Evolutionary conservation across 495 filamentous ascomycete species (phyloP), one percentile per base, ranked within the genome.

Genomic region (Penicillium herquei): DNA sequence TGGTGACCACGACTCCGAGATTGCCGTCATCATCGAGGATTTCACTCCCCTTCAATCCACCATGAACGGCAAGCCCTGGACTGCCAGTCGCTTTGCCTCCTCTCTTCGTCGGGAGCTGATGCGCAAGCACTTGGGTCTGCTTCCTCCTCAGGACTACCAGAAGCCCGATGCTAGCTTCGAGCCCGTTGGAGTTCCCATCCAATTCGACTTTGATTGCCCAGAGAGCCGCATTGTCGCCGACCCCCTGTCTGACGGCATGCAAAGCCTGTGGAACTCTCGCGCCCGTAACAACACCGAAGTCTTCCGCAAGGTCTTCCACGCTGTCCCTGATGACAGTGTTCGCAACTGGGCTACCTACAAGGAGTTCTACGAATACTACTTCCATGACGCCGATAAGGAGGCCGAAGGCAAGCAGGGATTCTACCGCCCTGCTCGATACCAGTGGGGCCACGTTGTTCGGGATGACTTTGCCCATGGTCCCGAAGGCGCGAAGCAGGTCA

Each of bases 51-150:
- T 96, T 5, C 78, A 83, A 11, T 87, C 84, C 7, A 70, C 52
- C 53, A 96, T 96, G 91, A 79, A 84, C 62, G 88, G 88, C 6
- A 70, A 77, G 31, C 83, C 80, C 0, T 93, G 79, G 78, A 80
- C 71, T 3, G 93, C 88, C 3, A 85, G 85, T 14, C 80, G 81
- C n/a, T 98, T 96, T 67, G 93, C 93, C 1, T 70, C 87, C 2
- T 89, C 87, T 6, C 86, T 98, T 4, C 87, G 93, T 7, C 84
- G 93, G 44, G 83, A 94, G 60, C 78, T 96, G 51, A 96, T 87
- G 80, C 87, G 92, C 49, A 96, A 96, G 69, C 93, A 98, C 69
- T 83, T 98, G 4, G 93, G 93, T 18, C 78, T 96, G 10, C 75
- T 98, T 6, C 85, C 82, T 0, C 75, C 87, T 18, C 91, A 96